Evolutionary conservation across 1,284 basidiomycete genomes (phyloP), one percentile per base, ranked within the genome.

Genomic region (Cryptococcus wingfieldii): DNA sequence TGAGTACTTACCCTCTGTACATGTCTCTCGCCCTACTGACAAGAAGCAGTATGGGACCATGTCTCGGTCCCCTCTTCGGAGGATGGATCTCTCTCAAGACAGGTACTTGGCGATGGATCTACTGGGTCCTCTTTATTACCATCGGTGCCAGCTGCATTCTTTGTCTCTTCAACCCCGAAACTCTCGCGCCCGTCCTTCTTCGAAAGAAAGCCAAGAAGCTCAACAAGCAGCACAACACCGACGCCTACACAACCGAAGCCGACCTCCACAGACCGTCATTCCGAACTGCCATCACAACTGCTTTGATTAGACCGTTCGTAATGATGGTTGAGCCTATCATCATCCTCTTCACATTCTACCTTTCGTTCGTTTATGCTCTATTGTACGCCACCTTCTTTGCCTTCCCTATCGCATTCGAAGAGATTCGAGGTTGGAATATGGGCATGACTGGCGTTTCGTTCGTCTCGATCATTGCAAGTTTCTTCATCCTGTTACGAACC

Each of bases 261-360:
- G 73, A 78, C 34, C 47, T 65, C 4, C 64, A 77, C 39, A 23
- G 38, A 44, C 42, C 62, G 2, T 64, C 69, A 18, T 52, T 78
- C 27, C 61, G 63, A 13, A 34, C 67, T 38, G 68, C 67, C 37
- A 58, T 80, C 55, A 73, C 74, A 59, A 65, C 67, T 38, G 69
- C 74, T n/a, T 54, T 79, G 43, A 56, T 70, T 19, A 63, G 77
- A 25, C 79, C 79, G 0, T 74, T 79, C 63, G 58, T 69, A 37
- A 63, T 80, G 37, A 74, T 79, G 59, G 68, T 77, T 61, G 79
- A 80, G 63, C 67, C 72, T 1, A 77, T 79, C 59, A 70, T 79
- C n/a, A 58, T 78, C 34, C 73, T 74, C 61, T 75, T 80, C 62
- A 76, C 75, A 1, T 60, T 81, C 19, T 81, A 79, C 69, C 66